These are phyloP conservation scores for Globisporangium polare DNA, from an alignment of 352 stramenopile genomes.

Conservation along the genomic window DNA sequence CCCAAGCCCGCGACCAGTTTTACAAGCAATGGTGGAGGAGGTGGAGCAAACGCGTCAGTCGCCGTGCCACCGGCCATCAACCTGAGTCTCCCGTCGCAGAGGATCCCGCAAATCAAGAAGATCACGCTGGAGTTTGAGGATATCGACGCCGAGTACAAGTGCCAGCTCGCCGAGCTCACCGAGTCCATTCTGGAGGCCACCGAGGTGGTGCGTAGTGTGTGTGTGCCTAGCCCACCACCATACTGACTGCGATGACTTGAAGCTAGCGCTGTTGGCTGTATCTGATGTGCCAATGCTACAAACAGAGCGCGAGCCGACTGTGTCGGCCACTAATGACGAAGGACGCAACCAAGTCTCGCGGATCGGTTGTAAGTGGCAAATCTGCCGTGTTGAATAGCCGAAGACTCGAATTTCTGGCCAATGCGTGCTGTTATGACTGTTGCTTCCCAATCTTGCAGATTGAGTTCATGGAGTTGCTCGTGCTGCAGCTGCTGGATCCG, in stretches of 20 bases:
- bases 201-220: slow-evolving; percentile 19
- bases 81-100: background rate
- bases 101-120: slow-evolving; percentile 46
- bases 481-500: slow-evolving; percentile 45
- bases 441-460: slow-evolving; percentile 20
- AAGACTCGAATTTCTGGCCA: too few species aligned
- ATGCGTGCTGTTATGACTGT: background rate
- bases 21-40: background rate
- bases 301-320: slow-evolving; percentile 11
- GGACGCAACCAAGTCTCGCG: slow-evolving; percentile 11
- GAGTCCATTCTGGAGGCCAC: slow-evolving; percentile 50
- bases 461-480: slow-evolving; percentile 47
- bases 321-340: slow-evolving; percentile 9
- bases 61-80: background rate
- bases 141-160: slow-evolving; percentile 41
- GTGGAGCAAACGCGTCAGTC: background rate
- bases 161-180: slow-evolving; percentile 46
- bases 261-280: background rate
- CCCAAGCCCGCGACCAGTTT: slow-evolving; percentile 2
- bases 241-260: too few species aligned
- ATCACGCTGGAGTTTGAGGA: slow-evolving; percentile 53
- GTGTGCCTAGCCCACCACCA: too few species aligned
- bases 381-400: too few species aligned
- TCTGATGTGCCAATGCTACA: background rate
- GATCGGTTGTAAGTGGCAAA: slow-evolving; percentile 10